These are phyloP conservation scores for Parafenestella ontariensis DNA, from an alignment of 2,329 filamentous ascomycete genomes.

Conservation along the genomic window DNA sequence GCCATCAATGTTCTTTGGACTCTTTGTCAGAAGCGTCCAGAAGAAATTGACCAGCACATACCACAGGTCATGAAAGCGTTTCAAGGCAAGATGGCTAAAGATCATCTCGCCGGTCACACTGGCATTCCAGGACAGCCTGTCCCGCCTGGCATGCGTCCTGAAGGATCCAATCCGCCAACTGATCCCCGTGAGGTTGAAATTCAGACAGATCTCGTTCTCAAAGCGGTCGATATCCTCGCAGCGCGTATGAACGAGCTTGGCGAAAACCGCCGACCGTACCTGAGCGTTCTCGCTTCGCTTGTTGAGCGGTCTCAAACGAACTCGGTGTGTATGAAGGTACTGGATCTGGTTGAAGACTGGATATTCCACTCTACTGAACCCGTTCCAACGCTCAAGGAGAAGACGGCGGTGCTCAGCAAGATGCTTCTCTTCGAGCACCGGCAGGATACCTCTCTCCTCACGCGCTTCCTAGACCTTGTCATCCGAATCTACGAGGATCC, in stretches of 20 bases:
- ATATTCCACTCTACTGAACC: constrained; percentile 94
- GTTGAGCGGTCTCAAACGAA: constrained; percentile 94
- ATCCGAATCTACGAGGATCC: constrained; percentile 98
- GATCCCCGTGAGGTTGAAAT: constrained; percentile 82
- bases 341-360: constrained; percentile 94
- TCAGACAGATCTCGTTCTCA: constrained; percentile 90
- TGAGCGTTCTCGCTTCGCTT: constrained; percentile 91
- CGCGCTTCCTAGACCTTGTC: constrained; percentile 92
- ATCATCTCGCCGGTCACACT: constrained; percentile 77
- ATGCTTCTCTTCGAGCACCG: constrained; percentile 96
- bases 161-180: constrained; percentile 66
- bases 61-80: constrained; percentile 89
- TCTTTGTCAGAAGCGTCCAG: constrained; percentile 81
- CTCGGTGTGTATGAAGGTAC: constrained; percentile 86
- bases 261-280: constrained; percentile 88
- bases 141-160: constrained; percentile 56
- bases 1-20: constrained; percentile 95
- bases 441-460: constrained; percentile 81
- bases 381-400: constrained; percentile 97
- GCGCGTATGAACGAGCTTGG: constrained; percentile 91
- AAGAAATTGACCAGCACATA: constrained; percentile 90
- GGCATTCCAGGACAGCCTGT: constrained; percentile 46
- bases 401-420: constrained; percentile 98
- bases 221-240: constrained; percentile 91
- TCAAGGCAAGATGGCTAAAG: constrained; percentile 88